Conservation (phyloP, 106 monocot species). For the Acorus gramineus region DNA sequence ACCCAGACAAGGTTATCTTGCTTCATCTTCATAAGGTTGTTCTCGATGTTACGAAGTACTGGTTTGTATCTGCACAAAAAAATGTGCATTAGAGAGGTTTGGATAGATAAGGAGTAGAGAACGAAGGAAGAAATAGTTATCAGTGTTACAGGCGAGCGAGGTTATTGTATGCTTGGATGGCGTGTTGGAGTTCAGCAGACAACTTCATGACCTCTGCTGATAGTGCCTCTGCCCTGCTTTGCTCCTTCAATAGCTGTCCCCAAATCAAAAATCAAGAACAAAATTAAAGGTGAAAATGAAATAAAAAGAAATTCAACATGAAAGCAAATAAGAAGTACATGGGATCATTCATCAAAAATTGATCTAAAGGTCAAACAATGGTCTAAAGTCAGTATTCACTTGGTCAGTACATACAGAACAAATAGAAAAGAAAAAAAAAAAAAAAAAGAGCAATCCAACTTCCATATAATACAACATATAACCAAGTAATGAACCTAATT, state of each 20-base stretch:
- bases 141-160: constrained; percentile 49
- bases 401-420: too few relatives aligned
- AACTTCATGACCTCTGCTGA: constrained; percentile 73
- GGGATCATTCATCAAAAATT: neutral
- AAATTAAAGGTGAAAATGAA: neutral
- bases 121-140: neutral
- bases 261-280: constrained; percentile 4
- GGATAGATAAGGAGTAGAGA: too few relatives aligned
- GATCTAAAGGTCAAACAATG: too few relatives aligned
- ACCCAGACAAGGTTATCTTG: constrained; percentile 42
- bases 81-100: too few relatives aligned
- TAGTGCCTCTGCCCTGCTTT: constrained; percentile 66
- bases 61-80: constrained; percentile 69
- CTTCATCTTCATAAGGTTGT: constrained; percentile 88
- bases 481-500: too few relatives aligned
- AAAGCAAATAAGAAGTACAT: neutral
- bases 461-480: too few relatives aligned
- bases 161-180: constrained; percentile 53
- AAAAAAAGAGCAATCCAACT: too few relatives aligned
- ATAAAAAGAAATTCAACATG: neutral
- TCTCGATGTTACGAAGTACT: constrained; percentile 78
- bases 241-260: constrained; percentile 67
- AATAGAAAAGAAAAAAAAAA: too few relatives aligned
- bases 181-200: constrained; percentile 61
- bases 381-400: too few relatives aligned